Base-by-base conservation (phyloP, 768 basidiomycete genomes). In the Lactarius sp. region DNA sequence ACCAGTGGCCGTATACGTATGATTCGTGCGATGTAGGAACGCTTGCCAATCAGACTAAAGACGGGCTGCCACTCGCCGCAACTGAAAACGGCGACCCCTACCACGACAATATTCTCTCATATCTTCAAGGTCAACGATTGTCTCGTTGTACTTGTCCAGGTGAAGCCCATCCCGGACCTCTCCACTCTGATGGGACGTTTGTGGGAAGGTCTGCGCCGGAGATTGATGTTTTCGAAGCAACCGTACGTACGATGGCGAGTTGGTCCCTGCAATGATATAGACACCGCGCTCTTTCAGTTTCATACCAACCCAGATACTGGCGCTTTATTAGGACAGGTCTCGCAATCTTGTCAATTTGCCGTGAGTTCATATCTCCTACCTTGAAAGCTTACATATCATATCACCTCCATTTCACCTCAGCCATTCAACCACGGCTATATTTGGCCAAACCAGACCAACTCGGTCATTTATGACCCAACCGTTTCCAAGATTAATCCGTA, bases 1-100 rank as follows among this genome's bases (percentile, higher is more conserved):
- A n/a, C 49, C 39, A 86, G 85, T 89, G 88, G 90, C 90, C 90
- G 1, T 92, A 91, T 74, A 84, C 85, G 4, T 92, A 92, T 67
- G 88, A 92, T 68, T 75, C 80, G 14, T 97, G 96, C 70, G 95
- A 98, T 72, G 81, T 95, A n/a, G 96, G 96, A n/a, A 94, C 94
- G 0, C 79, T 83, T 18, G 74, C 81, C 8, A 98, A 98, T 73
- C 95, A 98, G 74, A 88, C 92, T 0, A 52, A 84, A 50, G 81
- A 87, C 62, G 86, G 85, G 1, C 71, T 71, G 52, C 94, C 94
- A 1, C 60, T 68, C 12, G 81, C 86, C 4, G 86, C 91, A 6
- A 76, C 80, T 6, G 75, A 76, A 18, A 79, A 80, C 56, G 92
- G 92, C 14, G 88, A 90, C 69, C 70, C 77, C 2, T 69, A 70